phyloP scores from a whole-genome alignment of 768 basidiomycete species.

The Leccinum truebloodii region DNA sequence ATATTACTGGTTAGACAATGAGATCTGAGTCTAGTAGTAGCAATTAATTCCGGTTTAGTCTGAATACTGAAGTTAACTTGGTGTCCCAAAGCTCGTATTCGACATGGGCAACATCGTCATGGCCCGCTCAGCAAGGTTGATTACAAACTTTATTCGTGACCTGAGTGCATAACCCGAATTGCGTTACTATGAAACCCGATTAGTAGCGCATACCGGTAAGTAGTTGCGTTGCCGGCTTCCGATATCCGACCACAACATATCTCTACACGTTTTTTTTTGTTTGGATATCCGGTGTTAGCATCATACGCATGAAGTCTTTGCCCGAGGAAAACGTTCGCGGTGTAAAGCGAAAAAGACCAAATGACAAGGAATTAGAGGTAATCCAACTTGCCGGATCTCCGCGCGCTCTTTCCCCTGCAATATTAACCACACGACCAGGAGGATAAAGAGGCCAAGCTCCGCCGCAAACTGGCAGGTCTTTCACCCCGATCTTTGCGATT shows the following conservation, averaged over 20 bases:
- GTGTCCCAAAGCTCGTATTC: neutral
- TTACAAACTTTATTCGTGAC: neutral
- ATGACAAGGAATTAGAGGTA: slow-evolving; percentile 37
- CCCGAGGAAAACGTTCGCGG: slow-evolving; percentile 19
- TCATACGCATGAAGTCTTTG: neutral
- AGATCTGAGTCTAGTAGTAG: neutral
- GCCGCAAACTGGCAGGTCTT: slow-evolving; percentile 56
- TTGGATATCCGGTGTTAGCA: no score
- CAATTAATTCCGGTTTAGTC: neutral
- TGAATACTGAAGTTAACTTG: neutral
- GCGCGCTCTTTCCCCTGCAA: neutral
- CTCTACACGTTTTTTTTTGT: no score
- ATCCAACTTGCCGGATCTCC: neutral
- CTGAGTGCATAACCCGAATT: no score
- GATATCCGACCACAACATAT: no score
- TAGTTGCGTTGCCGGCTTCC: no score
- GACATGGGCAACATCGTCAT: neutral
- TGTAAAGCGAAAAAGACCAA: slow-evolving; percentile 47
- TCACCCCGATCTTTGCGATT: slow-evolving; percentile 10
- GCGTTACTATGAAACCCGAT: no score
- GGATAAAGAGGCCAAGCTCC: slow-evolving; percentile 44
- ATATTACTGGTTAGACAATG: no score
- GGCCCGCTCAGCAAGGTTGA: neutral
- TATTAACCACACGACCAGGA: slow-evolving; percentile 29
- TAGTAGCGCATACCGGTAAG: no score